These are phyloP conservation scores for Monosporascus ibericus DNA, from an alignment of 2,329 filamentous ascomycete species.

Conservation along the genomic window DNA sequence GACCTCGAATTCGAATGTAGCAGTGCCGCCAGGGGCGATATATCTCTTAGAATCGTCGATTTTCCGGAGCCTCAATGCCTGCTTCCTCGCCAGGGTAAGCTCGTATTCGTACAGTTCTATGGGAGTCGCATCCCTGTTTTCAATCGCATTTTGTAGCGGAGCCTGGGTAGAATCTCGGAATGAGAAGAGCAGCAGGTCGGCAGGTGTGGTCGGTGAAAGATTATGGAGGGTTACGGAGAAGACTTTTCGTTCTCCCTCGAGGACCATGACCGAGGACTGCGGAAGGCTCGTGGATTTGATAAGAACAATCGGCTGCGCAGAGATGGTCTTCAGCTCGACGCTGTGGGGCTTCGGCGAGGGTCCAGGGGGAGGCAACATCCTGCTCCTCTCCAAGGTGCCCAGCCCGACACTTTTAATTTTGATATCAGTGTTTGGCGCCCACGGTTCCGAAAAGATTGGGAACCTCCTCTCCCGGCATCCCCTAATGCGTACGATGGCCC, in stretches of 20 bases:
- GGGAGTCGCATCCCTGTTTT: constrained; percentile 68
- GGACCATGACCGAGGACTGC: constrained; percentile 83
- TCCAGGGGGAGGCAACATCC: constrained; percentile 32
- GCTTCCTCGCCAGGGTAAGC: constrained; percentile 67
- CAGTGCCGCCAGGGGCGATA: constrained; percentile 62
- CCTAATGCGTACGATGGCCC: constrained; percentile 72
- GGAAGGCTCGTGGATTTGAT: constrained; percentile 72
- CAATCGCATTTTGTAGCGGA: constrained; percentile 67
- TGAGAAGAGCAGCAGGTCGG: constrained; percentile 80
- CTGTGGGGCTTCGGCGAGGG: constrained; percentile 40
- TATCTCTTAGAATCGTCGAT: constrained; percentile 46
- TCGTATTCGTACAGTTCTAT: constrained; percentile 84
- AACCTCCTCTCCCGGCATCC: constrained; percentile 80
- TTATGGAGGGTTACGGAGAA: constrained; percentile 82
- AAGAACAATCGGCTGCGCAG: constrained; percentile 68
- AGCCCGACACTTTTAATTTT: constrained; percentile 76
- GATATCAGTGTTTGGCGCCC: constrained; percentile 60
- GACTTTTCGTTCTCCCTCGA: constrained; percentile 77
- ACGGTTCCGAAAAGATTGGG: constrained; percentile 72
- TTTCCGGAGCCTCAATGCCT: constrained; percentile 54
- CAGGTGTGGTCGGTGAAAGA: constrained; percentile 60
- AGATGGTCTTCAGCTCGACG: constrained; percentile 68
- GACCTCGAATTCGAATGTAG: constrained; percentile 76
- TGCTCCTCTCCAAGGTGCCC: constrained; percentile 45
- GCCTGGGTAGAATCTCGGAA: constrained; percentile 84